Evolutionary conservation across 2,329 filamentous ascomycete species (phyloP), one percentile per base, ranked within the genome.

Genomic region (Dissoconium aciculare): DNA sequence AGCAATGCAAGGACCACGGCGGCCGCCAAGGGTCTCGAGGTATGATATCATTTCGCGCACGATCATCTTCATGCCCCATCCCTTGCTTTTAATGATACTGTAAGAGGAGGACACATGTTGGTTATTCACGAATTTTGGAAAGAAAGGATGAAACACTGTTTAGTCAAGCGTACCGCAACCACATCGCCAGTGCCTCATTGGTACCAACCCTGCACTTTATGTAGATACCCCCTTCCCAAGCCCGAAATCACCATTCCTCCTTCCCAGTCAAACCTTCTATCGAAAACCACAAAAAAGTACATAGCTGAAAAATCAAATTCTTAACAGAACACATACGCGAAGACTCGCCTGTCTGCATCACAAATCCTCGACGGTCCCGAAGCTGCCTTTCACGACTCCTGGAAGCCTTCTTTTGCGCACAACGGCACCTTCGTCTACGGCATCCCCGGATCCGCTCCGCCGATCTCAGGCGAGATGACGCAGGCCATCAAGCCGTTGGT

Each of bases 401-500:
- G 79, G 53, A 83, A 83, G 45, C 81, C 83, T 15, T 74, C 69
- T 29, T 94, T 87, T 78, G 75, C 77, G 21, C 71, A 74, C 2
- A 70, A 74, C 40, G 79, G 83, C 39, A 74, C 74, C 3, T 59
- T 93, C 24, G 63, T 91, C 3, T 75, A 82, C 42, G 61, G 66
- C 5, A 63, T 62, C 27, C 50, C 65, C 34, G 56, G 60, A 14
- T 49, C 50, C 44, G 47, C 54, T 33, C 39, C 40, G 30, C 59
- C 60, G 34, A 33, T 40, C 5, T 60, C 64, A 34, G 63, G 63
- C 10, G 50, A 70, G 15, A 64, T 74, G 40, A 59, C 60, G 35
- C 60, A 69, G 27, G 60, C 66, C 29, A 69, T 66, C 36, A 59
- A 63, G 23, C 66, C 67, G 8, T 61, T 82, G 24, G 66, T 74